phyloP scores from a whole-genome alignment of 805 yeast genomes.

The Clavispora fructus region DNA sequence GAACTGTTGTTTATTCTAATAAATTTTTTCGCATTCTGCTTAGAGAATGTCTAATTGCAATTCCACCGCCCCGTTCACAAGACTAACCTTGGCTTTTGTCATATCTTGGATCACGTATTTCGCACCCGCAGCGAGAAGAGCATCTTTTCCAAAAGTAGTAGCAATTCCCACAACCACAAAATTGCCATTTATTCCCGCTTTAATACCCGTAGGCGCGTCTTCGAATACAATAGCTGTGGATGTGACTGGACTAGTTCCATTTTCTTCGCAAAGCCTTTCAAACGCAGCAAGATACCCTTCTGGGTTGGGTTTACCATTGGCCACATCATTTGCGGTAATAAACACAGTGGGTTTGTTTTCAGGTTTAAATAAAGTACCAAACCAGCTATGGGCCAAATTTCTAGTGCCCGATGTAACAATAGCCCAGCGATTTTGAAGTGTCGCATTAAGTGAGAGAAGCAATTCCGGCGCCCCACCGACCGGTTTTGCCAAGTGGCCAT shows the following conservation, averaged over 20 bases:
- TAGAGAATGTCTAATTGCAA: not conserved
- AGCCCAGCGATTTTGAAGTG: constrained; percentile 12
- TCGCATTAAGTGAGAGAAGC: constrained; percentile 2
- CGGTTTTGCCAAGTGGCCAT: constrained; percentile 14
- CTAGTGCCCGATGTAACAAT: constrained; percentile 18
- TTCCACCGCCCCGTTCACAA: not conserved
- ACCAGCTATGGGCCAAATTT: constrained; percentile 17
- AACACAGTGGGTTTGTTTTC: constrained; percentile 11
- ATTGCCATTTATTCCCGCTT: constrained; percentile 16
- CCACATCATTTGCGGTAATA: constrained; percentile 18
- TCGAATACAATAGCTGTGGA: constrained; percentile 15
- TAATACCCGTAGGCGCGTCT: constrained; percentile 18
- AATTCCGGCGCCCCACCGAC: constrained; percentile 11
- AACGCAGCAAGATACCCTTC: constrained; percentile 15
- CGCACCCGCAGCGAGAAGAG: constrained; percentile 14
- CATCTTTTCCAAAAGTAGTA: constrained; percentile 13
- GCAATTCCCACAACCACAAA: constrained; percentile 17
- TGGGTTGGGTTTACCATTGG: constrained; percentile 17
- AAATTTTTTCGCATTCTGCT: not conserved
- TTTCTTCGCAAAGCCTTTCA: not conserved
- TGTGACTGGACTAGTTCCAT: not conserved
- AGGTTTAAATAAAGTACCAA: constrained; percentile 6
- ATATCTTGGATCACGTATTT: constrained; percentile 15
- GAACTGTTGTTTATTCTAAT: not conserved
- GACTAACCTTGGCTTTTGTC: constrained; percentile 3